Evolutionary conservation across 1,284 basidiomycete species (phyloP).

Genomic region (Ustilago bromivora): DNA sequence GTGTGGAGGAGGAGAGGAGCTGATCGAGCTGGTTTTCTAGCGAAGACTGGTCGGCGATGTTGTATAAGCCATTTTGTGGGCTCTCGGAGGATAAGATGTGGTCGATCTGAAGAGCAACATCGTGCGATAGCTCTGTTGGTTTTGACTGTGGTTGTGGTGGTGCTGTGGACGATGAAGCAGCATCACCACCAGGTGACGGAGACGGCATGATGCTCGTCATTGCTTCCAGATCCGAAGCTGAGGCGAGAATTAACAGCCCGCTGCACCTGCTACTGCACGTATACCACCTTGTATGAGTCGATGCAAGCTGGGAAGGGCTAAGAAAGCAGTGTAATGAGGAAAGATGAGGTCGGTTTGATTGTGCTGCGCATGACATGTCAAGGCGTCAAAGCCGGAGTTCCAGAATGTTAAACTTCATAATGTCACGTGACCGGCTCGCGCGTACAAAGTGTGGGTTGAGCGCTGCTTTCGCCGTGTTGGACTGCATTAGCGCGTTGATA

Average conservation of each 20-base stretch:
- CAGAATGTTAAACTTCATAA: constrained; percentile 12
- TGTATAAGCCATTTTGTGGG: constrained; percentile 21
- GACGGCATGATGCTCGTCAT: constrained; percentile 23
- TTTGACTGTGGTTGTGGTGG: constrained; percentile 24
- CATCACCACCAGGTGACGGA: constrained; percentile 10
- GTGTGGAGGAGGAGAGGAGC: constrained; percentile 23
- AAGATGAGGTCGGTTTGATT: not conserved
- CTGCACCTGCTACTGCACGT: no score
- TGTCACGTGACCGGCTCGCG: constrained; percentile 34
- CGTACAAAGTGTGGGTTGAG: constrained; percentile 17
- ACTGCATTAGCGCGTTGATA: constrained; percentile 15
- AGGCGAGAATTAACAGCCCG: no score
- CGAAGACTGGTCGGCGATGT: constrained; percentile 27
- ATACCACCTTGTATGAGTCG: no score
- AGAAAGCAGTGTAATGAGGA: not conserved
- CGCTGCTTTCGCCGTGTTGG: not conserved
- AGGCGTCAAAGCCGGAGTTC: constrained; percentile 11
- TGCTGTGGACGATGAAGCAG: not conserved
- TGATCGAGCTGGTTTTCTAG: constrained; percentile 38
- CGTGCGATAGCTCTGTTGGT: constrained; percentile 23
- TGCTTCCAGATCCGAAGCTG: constrained; percentile 7
- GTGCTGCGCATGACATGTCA: constrained; percentile 20
- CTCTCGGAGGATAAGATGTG: constrained; percentile 18
- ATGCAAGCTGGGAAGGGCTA: no score
- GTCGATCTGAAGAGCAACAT: constrained; percentile 44